phyloP scores from a whole-genome alignment of 192 early-diverging fungal genomes.

The Coemansia sp. region DNA sequence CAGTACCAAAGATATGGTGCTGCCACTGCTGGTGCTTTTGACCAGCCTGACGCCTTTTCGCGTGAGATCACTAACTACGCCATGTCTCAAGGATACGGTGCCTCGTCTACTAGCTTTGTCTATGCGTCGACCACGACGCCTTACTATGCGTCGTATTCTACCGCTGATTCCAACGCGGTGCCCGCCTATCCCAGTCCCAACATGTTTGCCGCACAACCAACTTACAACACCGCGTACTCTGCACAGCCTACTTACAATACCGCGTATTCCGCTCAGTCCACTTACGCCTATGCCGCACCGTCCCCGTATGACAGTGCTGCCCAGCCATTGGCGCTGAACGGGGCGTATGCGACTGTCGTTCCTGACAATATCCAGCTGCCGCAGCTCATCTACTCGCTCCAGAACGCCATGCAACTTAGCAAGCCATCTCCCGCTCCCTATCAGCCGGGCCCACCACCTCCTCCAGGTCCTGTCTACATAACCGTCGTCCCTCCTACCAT shows the following conservation, averaged over 20 bases:
- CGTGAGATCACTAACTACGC: conserved; percentile 34
- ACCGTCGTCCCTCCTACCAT: conserved; percentile 2
- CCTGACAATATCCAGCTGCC: conserved; percentile 36
- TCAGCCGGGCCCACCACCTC: neutral
- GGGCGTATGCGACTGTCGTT: conserved; percentile 24
- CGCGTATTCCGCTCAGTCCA: neutral
- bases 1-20: conserved; percentile 17
- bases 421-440: neutral
- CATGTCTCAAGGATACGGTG: conserved; percentile 33
- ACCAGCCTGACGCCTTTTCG: conserved; percentile 32
- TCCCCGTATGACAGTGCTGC: neutral
- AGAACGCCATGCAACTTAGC: conserved; percentile 21
- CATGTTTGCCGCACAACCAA: neutral
- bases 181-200: neutral
- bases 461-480: conserved; percentile 2
- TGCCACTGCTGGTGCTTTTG: conserved; percentile 13
- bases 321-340: conserved; percentile 4
- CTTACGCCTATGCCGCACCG: neutral
- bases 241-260: neutral
- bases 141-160: neutral
- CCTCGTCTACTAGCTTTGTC: neutral
- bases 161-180: neutral
- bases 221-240: neutral
- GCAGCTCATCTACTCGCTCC: conserved; percentile 39
- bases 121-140: neutral